phyloP scores from a whole-genome alignment of 805 yeast genomes.

The Saccharomycopsis vini region DNA sequence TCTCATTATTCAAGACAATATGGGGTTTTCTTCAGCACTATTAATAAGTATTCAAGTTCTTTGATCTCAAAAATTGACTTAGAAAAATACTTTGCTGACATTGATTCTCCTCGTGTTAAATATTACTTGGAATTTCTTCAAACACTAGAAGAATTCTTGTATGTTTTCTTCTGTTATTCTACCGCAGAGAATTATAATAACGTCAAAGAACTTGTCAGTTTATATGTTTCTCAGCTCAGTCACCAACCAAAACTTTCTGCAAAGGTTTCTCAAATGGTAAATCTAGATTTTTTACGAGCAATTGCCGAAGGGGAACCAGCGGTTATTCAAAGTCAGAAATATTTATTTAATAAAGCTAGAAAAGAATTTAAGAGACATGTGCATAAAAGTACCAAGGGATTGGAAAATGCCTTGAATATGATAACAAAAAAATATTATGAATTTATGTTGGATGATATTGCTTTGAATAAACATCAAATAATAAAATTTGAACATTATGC shows the following conservation, averaged over 20 bases:
- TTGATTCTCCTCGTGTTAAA: neutral
- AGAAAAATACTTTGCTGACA: neutral
- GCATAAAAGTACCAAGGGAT: neutral
- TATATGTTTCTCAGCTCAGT: neutral
- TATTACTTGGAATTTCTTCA: neutral
- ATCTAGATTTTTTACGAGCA: conserved; percentile 32
- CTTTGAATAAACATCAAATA: neutral
- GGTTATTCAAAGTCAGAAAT: conserved; percentile 46
- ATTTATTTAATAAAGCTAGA: neutral
- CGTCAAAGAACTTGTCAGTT: neutral
- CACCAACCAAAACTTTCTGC: neutral
- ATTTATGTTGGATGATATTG: neutral
- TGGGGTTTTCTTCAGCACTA: neutral
- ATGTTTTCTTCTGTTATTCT: conserved; percentile 3
- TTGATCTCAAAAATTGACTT: neutral
- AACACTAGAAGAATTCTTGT: neutral
- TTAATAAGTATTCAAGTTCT: neutral
- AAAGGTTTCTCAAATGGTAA: conserved; percentile 14
- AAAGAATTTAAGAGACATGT: neutral
- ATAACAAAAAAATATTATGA: neutral
- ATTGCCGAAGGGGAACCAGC: conserved; percentile 46
- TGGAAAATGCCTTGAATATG: neutral
- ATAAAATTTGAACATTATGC: conserved; percentile 24
- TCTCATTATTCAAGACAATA: neutral
- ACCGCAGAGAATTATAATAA: neutral